phyloP scores from a whole-genome alignment of 2,329 filamentous ascomycete species.

The Colletotrichum graminicola region DNA sequence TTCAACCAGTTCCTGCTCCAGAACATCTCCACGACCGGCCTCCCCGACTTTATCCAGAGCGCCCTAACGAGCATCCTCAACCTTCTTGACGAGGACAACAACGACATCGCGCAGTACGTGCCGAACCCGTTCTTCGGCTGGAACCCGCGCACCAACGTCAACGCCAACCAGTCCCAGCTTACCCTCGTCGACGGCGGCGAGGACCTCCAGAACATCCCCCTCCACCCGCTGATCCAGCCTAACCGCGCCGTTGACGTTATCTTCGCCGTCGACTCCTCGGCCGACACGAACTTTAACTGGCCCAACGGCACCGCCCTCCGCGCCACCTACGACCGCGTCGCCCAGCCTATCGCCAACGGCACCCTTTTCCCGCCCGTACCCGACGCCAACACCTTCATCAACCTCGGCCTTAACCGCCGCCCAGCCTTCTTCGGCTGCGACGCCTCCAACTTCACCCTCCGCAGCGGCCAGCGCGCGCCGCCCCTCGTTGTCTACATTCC shows the following conservation, averaged over 20 bases:
- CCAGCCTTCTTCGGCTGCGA: slow-evolving; percentile 75
- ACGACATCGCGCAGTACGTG: slow-evolving; percentile 81
- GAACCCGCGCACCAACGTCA: slow-evolving; percentile 58
- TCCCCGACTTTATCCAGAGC: slow-evolving; percentile 52
- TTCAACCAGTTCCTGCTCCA: slow-evolving; percentile 86
- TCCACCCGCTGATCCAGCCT: slow-evolving; percentile 71
- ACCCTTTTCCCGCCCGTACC: slow-evolving; percentile 71
- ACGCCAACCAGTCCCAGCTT: slow-evolving; percentile 63
- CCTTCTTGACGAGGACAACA: slow-evolving; percentile 67
- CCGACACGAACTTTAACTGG: slow-evolving; percentile 69
- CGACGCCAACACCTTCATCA: slow-evolving; percentile 66
- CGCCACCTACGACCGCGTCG: slow-evolving; percentile 68
- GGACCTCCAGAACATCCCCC: slow-evolving; percentile 83
- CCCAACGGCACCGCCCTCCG: slow-evolving; percentile 71
- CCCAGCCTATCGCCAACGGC: slow-evolving; percentile 61
- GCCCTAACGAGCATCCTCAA: slow-evolving; percentile 64
- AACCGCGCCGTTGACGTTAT: slow-evolving; percentile 73
- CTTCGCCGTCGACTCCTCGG: slow-evolving; percentile 74
- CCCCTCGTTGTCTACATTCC: slow-evolving; percentile 91
- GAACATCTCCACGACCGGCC: slow-evolving; percentile 50
- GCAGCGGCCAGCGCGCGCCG: slow-evolving; percentile 57
- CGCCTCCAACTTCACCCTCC: slow-evolving; percentile 64
- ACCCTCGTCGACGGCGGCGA: slow-evolving; percentile 86
- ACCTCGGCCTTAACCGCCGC: slow-evolving; percentile 68
- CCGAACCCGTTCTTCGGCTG: slow-evolving; percentile 70